These are phyloP conservation scores for Sungouiozyma intestinalis DNA, from an alignment of 805 yeast species.

Conservation along the genomic window DNA sequence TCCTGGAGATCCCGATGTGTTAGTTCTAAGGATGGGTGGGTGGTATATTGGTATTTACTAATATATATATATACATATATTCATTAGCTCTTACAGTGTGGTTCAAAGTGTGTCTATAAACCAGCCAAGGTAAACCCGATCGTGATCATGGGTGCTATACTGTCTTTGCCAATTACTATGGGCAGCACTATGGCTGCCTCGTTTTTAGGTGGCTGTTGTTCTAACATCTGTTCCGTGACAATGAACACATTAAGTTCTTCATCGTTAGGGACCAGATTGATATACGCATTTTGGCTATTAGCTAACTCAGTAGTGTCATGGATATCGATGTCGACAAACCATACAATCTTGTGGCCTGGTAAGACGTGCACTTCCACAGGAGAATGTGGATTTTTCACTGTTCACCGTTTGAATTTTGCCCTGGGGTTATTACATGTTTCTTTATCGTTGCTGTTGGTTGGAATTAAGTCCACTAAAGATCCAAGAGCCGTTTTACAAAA, in stretches of 20 bases:
- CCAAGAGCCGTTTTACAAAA: constrained; percentile 80
- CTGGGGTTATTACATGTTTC: constrained; percentile 68
- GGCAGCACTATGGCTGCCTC: constrained; percentile 57
- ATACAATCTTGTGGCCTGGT: constrained; percentile 64
- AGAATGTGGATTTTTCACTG: constrained; percentile 88
- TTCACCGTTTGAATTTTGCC: constrained; percentile 85
- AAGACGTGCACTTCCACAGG: constrained; percentile 71
- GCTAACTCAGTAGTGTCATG: constrained; percentile 79
- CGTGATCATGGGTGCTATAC: constrained; percentile 48
- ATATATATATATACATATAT: no score
- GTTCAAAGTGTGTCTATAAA: no score
- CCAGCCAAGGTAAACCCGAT: no score
- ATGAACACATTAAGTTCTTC: constrained; percentile 50
- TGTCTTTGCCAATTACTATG: constrained; percentile 63
- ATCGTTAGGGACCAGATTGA: constrained; percentile 72
- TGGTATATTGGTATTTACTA: no score
- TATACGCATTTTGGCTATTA: constrained; percentile 71
- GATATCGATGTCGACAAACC: constrained; percentile 74
- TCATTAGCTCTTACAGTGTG: no score
- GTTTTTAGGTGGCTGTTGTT: constrained; percentile 71
- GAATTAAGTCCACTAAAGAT: constrained; percentile 67
- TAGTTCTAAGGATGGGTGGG: no score
- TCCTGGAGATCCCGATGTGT: no score
- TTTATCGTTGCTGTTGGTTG: constrained; percentile 55
- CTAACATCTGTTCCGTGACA: constrained; percentile 50